Evolutionary conservation across 2,329 filamentous ascomycete species (phyloP), one percentile per base, ranked within the genome.

Genomic region (Phyllosticta paracitricarpa): DNA sequence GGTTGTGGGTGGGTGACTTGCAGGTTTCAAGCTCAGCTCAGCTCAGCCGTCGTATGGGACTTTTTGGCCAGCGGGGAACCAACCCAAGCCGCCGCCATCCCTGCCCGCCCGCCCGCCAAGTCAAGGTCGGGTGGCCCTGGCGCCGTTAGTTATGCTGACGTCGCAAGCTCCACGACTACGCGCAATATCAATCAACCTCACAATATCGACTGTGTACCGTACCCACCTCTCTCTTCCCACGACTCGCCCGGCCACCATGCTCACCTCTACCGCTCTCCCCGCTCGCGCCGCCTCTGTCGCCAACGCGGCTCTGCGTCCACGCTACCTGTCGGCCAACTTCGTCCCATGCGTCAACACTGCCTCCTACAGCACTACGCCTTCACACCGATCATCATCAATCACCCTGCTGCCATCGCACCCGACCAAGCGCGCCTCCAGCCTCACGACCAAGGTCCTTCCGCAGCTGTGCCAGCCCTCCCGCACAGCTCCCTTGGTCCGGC

Each of bases 111-210:
- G 35, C 40, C 12, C 40, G 40, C 17, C 40, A n/a, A 17, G 40
- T 48, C 14, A 48, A n/a, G 40, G 19, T 22, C 19, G 19, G 19
- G n/a, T 48, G 40, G 40, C 40, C 40, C 40, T 48, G 40, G 40
- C 40, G 40, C 40, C 40, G 40, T 48, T 30, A 30, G 28, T 30
- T 48, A 48, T 48, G 17, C 56, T 61, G 59, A 61, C 59, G 59
- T 61, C 59, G 58, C 56, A 28, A 48, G 40, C 40, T 48, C 14
- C 40, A 48, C 19, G 19, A 22, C 40, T 7, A 48, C 40, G 51
- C 58, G 59, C 56, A 61, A 61, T 48, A 57, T 57, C 54, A 22
- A 28, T 40, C 55, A 33, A 61, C 54, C 40, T 61, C 59, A 40
- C 53, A 25, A 30, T 7, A n/a, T 61, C 59, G 30, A 48, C 54